Conservation (phyloP, 2,329 filamentous ascomycete genomes). For the Aspergillus novofumigatus region DNA sequence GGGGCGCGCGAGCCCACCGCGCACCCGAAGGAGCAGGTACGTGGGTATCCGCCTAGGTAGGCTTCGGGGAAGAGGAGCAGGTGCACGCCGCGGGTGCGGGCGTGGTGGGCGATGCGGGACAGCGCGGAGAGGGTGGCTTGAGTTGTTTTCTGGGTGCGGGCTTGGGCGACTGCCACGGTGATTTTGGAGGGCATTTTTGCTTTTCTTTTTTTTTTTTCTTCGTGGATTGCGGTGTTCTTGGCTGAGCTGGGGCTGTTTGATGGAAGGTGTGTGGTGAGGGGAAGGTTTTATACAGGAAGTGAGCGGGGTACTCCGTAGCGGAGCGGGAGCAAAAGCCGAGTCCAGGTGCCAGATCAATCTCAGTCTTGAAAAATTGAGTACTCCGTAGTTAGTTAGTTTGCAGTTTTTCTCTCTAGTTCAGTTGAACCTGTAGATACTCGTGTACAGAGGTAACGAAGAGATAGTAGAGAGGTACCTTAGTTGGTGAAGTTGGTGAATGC, state of each 20-base stretch:
- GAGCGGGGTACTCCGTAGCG: neutral
- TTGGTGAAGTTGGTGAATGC: no score
- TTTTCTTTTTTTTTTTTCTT: neutral
- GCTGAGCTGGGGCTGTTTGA: neutral
- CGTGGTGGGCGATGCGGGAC: constrained; percentile 57
- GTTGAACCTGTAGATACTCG: neutral
- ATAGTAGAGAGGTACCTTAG: no score
- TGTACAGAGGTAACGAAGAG: neutral
- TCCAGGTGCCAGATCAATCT: no score
- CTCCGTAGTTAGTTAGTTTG: no score
- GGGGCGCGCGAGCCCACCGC: constrained; percentile 65
- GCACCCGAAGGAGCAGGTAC: constrained; percentile 72
- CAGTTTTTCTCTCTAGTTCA: no score
- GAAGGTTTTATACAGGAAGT: neutral
- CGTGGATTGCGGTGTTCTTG: neutral
- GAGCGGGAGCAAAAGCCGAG: neutral
- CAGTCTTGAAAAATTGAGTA: no score
- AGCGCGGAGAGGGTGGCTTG: constrained; percentile 63
- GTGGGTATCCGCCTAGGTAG: constrained; percentile 86
- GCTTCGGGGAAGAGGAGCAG: constrained; percentile 88
- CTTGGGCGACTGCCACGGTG: constrained; percentile 45
- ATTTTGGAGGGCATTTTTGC: constrained; percentile 39
- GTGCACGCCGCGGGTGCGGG: constrained; percentile 58
- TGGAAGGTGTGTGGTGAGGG: neutral
- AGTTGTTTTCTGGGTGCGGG: constrained; percentile 39